Evolutionary conservation across 2,329 filamentous ascomycete species (phyloP).

Genomic region (Sporothrix schenckii): DNA sequence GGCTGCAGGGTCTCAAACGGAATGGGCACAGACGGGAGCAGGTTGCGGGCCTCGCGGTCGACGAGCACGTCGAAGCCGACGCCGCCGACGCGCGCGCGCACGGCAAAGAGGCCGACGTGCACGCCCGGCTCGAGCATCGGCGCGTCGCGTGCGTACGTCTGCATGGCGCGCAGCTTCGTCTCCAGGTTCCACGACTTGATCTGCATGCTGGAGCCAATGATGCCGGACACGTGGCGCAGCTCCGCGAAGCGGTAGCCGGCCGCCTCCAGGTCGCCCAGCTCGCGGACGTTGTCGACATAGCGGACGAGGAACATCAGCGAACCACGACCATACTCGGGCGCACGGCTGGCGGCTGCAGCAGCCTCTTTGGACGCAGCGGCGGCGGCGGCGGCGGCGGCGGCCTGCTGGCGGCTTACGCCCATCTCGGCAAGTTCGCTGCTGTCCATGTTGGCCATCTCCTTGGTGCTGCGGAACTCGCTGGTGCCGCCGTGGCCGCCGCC

Average conservation of each 20-base stretch:
- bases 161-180: constrained; percentile 65
- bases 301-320: constrained; percentile 81
- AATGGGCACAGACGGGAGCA: constrained; percentile 63
- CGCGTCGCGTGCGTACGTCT: constrained; percentile 55
- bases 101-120: constrained; percentile 62
- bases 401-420: constrained; percentile 38
- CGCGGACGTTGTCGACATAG: constrained; percentile 58
- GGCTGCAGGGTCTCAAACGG: constrained; percentile 56
- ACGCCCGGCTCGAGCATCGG: constrained; percentile 56
- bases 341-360: background rate
- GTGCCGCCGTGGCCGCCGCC: constrained; percentile 35
- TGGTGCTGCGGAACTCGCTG: constrained; percentile 30
- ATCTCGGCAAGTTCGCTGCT: constrained; percentile 49
- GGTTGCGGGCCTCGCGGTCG: constrained; percentile 57
- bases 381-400: background rate
- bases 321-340: constrained; percentile 62
- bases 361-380: too few species aligned
- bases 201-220: constrained; percentile 74
- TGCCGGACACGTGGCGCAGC: constrained; percentile 66
- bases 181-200: constrained; percentile 66
- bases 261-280: constrained; percentile 66
- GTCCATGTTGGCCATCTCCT: constrained; percentile 26
- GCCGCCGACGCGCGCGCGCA: constrained; percentile 55
- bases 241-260: constrained; percentile 78
- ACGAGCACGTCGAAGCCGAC: constrained; percentile 67